These are phyloP conservation scores for Botryosphaeria agaves DNA, from an alignment of 2,329 filamentous ascomycete species.

Conservation along the genomic window DNA sequence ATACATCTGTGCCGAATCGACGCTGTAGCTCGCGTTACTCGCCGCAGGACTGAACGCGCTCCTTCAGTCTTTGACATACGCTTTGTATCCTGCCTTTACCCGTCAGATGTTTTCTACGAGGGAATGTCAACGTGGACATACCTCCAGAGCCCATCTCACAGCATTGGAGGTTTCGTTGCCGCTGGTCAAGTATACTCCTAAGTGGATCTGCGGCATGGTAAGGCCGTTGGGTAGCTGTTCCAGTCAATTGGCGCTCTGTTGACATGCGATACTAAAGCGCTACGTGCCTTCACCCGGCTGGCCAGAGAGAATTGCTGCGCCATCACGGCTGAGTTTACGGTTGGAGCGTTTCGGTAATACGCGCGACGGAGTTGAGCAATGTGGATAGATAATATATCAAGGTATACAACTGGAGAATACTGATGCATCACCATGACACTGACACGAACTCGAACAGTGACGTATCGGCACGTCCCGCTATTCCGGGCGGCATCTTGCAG, in stretches of 20 bases:
- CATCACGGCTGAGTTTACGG: conserved; percentile 9
- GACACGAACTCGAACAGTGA: no score
- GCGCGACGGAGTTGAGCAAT: no score
- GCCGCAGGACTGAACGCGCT: no score
- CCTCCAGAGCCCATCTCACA: conserved; percentile 39
- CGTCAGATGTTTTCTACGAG: no score
- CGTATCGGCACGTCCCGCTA: no score
- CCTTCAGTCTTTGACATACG: conserved; percentile 23
- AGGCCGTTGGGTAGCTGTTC: conserved; percentile 43
- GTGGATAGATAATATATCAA: no score
- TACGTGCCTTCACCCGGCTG: conserved; percentile 21
- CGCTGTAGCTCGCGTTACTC: conserved; percentile 13
- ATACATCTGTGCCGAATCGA: conserved; percentile 48
- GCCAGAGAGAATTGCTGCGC: conserved; percentile 21
- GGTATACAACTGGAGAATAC: no score
- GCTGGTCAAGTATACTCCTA: conserved; percentile 57
- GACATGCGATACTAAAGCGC: neutral
- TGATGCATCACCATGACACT: no score
- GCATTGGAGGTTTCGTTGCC: conserved; percentile 40
- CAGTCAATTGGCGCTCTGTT: neutral
- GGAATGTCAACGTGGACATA: no score
- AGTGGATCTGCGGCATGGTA: conserved; percentile 52
- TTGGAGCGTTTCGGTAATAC: no score
- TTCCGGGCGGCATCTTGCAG: no score
- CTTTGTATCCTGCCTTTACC: no score